A percentile compares a stretch with the other conserved stretches of the same genome.
Conservation (phyloP, 139 green algal genomes). For the Spirogloea muscicola region DNA sequence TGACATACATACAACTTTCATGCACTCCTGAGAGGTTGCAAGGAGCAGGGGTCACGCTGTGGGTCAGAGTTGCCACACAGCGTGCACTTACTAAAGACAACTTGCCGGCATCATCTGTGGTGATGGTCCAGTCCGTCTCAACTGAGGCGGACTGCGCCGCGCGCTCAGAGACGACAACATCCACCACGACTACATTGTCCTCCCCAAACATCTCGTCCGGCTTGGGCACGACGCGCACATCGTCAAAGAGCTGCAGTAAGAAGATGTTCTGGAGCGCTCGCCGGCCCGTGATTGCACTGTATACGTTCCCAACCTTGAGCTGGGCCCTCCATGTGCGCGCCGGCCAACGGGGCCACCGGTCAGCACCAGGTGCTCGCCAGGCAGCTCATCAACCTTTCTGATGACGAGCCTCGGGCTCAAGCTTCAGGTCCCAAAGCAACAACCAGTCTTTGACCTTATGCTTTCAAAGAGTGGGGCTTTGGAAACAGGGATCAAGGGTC, state of each 20-base stretch:
- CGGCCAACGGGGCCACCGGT: constrained; percentile 58
- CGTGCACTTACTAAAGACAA: too few relatives aligned
- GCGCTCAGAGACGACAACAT: constrained; percentile 70
- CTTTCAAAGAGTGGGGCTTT: too few relatives aligned
- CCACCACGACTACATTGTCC: constrained; percentile 63
- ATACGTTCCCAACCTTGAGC: constrained; percentile 48
- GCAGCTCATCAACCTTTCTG: too few relatives aligned
- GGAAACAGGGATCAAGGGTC: too few relatives aligned
- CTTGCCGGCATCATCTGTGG: constrained; percentile 55
- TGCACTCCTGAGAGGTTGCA: too few relatives aligned
- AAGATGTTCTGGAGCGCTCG: constrained; percentile 74
- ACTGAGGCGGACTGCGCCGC: constrained; percentile 52
- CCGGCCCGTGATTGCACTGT: constrained; percentile 68
- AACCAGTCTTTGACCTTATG: too few relatives aligned
- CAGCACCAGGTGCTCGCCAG: too few relatives aligned
- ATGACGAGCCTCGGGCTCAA: too few relatives aligned
- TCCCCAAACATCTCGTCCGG: constrained; percentile 57
- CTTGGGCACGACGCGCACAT: constrained; percentile 63
- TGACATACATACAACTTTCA: too few relatives aligned
- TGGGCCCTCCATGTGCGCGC: constrained; percentile 66
- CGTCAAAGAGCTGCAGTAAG: constrained; percentile 73
- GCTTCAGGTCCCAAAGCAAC: too few relatives aligned
- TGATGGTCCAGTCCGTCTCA: constrained; percentile 64
- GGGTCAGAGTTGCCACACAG: too few relatives aligned
- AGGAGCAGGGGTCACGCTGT: too few relatives aligned